Evolutionary conservation across 108 stramenopile genomes (phyloP).

Genomic region (Seminavis robusta): DNA sequence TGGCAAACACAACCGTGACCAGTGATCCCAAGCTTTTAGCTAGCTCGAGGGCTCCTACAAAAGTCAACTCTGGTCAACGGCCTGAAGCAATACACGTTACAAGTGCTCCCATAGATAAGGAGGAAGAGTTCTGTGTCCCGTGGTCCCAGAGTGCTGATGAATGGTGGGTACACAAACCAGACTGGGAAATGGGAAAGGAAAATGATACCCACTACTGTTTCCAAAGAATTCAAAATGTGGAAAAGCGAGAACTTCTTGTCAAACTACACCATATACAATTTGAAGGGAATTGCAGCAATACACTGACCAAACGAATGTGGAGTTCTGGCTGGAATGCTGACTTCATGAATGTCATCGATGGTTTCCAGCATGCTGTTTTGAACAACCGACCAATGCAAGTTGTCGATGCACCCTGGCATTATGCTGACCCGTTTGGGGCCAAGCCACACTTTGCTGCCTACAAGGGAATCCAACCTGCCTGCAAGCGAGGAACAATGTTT

Average conservation of each 20-base stretch:
- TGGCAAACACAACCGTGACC: too few species aligned
- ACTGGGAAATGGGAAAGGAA: constrained; percentile 2
- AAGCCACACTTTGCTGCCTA: too few species aligned
- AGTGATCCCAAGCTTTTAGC: too few species aligned
- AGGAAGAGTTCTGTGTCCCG: too few species aligned
- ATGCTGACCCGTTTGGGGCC: not conserved
- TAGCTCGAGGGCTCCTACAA: too few species aligned
- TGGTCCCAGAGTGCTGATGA: constrained; percentile 10
- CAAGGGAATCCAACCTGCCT: too few species aligned
- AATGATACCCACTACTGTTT: constrained; percentile 17
- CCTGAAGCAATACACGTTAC: too few species aligned
- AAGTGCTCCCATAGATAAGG: too few species aligned
- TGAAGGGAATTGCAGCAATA: too few species aligned
- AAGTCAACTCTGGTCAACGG: too few species aligned
- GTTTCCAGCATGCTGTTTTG: not conserved
- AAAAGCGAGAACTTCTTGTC: not conserved
- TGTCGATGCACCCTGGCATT: constrained; percentile 4
- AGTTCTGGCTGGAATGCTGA: constrained; percentile 6
- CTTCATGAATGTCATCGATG: not conserved
- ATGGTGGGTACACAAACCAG: constrained; percentile 19
- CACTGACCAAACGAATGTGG: too few species aligned
- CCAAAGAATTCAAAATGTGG: not conserved
- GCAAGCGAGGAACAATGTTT: not conserved
- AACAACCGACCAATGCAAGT: constrained; percentile 2
- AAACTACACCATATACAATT: constrained; percentile 5